Base-by-base conservation (phyloP, 2,329 filamentous ascomycete species). In the Arthroderma sp. region DNA sequence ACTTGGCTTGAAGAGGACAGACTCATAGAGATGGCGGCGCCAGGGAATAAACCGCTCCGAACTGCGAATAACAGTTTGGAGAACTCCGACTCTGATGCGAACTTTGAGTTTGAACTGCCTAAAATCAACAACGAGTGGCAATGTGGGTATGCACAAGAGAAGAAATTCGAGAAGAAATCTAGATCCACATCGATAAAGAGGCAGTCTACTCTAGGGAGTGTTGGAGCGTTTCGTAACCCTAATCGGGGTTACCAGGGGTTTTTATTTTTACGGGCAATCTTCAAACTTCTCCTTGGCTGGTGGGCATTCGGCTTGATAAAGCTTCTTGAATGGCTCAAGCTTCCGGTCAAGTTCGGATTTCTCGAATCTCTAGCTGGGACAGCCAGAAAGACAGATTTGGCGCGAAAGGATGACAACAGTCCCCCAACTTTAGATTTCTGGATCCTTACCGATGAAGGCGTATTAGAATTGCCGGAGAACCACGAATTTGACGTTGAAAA, bases 1-100 rank as follows among this genome's bases (percentile, higher is more conserved):
- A 95, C 91, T 0, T 98, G 91, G 89, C 69, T 96, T 3, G 91
- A 98, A 58, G 84, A 89, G 54, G 84, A 94, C 52, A 76, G 88
- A 4, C 71, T 89, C 6, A 74, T 79, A 38, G 86, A 96, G 56
- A 70, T 94, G 3, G 80, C 91, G 40, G 58, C 60, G 27, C 64
- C 66, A 3, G 62, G 68, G 37, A 56, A 63, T 37, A 22, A 22
- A 22, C 15, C 15, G 3, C 15, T 22, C 15, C 59, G 43, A 36
- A 51, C 47, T 29, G 49, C 55, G 7, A 46, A 48, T 1, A 42
- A 50, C 56, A 39, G 40, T n/a, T 41, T 10, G 4, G 29, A 32
- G 4, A 5, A n/a, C 33, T 31, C 22, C 11, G n/a, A 7, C 10
- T 27, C 5, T 6, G 57, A 56, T 22, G 61, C 61, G 5, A 53